Evolutionary conservation across 768 basidiomycete species (phyloP).

Genomic region (Suillus ampliporus): DNA sequence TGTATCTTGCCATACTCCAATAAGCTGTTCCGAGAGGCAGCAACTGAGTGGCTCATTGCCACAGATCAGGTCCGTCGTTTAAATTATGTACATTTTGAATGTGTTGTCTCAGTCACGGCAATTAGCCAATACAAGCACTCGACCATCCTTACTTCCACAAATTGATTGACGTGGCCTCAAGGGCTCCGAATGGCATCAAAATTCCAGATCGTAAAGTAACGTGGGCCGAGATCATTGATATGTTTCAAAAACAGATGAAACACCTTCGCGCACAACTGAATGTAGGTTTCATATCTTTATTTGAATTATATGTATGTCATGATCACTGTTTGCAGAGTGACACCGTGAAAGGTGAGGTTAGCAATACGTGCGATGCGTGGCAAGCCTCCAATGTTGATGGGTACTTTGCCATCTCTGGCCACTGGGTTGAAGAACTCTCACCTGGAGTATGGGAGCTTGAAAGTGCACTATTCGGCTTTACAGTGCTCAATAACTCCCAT

Average conservation of each 20-base stretch:
- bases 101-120: background rate
- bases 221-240: slow-evolving; percentile 31
- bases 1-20: slow-evolving; percentile 27
- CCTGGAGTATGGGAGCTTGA: slow-evolving; percentile 31
- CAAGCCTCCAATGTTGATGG: slow-evolving; percentile 41
- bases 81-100: background rate
- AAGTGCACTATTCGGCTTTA: slow-evolving; percentile 41
- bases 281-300: slow-evolving; percentile 18
- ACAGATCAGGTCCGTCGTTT: slow-evolving; percentile 39
- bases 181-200: slow-evolving; percentile 43
- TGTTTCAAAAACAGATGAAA: slow-evolving; percentile 32
- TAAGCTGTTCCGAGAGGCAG: slow-evolving; percentile 28
- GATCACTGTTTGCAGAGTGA: slow-evolving; percentile 14
- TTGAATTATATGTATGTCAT: too few species aligned
- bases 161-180: slow-evolving; percentile 46
- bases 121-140: slow-evolving; percentile 39
- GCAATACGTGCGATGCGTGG: slow-evolving; percentile 45
- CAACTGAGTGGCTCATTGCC: slow-evolving; percentile 41
- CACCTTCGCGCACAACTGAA: slow-evolving; percentile 22
- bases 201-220: slow-evolving; percentile 38
- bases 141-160: slow-evolving; percentile 42
- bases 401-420: slow-evolving; percentile 44
- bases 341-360: slow-evolving; percentile 27
- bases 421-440: slow-evolving; percentile 41
- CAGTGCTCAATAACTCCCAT: slow-evolving; percentile 42